These are phyloP conservation scores for Nasturtium officinale DNA, from an alignment of 345 rosid genomes.

Conservation along the genomic window DNA sequence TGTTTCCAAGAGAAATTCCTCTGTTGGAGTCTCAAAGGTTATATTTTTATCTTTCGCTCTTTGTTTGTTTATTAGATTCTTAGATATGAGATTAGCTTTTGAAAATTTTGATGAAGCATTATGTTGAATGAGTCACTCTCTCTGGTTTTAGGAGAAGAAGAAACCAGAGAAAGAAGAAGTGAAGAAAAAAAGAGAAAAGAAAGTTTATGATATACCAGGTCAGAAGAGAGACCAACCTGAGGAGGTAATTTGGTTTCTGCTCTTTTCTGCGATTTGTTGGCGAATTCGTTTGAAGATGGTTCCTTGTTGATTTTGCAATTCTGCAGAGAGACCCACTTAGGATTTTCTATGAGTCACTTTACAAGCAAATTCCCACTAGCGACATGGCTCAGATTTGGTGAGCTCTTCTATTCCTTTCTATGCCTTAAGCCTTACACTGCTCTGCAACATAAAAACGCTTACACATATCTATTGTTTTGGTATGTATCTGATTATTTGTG, in stretches of 20 bases:
- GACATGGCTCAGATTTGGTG: slow-evolving; percentile 97
- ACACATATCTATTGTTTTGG: slow-evolving; percentile 5
- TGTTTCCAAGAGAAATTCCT: slow-evolving; percentile 46
- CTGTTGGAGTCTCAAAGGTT: slow-evolving; percentile 57
- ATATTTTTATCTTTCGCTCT: neutral
- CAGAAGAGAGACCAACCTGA: slow-evolving; percentile 87
- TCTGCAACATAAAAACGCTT: neutral
- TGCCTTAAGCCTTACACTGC: neutral
- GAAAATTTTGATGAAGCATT: slow-evolving; percentile 5
- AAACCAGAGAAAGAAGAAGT: slow-evolving; percentile 48
- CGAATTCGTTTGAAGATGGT: neutral
- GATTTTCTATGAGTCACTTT: slow-evolving; percentile 83
- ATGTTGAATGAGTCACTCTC: slow-evolving; percentile 18
- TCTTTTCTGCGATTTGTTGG: slow-evolving; percentile 13
- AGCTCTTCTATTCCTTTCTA: slow-evolving; percentile 35
- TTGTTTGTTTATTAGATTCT: neutral
- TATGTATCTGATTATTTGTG: neutral
- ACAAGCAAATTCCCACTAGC: slow-evolving; percentile 73
- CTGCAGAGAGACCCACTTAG: slow-evolving; percentile 94
- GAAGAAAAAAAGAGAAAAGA: slow-evolving; percentile 71
- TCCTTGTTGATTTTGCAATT: slow-evolving; percentile 21
- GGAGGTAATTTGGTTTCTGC: slow-evolving; percentile 52
- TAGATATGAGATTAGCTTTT: neutral
- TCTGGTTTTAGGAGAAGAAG: slow-evolving; percentile 47
- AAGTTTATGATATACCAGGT: slow-evolving; percentile 83